Percentiles rank a stretch among this genome's conserved stretches.
Evolutionary conservation across 306 rosid genomes (phyloP).

Genomic region (Sicyos baderoa): DNA sequence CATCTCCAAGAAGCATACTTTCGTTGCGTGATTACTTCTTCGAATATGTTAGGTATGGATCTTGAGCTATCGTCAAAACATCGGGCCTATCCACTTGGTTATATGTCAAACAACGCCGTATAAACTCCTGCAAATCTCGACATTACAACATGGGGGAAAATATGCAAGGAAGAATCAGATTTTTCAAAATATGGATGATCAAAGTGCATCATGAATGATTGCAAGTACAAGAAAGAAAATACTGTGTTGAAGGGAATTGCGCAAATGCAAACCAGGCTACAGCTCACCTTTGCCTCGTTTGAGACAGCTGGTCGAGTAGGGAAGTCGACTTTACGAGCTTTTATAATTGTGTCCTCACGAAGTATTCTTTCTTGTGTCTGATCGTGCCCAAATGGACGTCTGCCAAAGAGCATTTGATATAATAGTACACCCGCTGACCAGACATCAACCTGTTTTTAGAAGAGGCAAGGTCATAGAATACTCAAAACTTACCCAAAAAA

Average conservation of each 20-base stretch:
- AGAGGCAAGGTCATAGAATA: constrained; percentile 21
- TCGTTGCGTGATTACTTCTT: constrained; percentile 37
- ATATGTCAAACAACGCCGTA: constrained; percentile 80
- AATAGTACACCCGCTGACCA: constrained; percentile 90
- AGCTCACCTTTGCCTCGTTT: constrained; percentile 88
- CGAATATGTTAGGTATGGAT: constrained; percentile 70
- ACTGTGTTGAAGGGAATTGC: not conserved
- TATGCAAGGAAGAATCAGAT: not conserved
- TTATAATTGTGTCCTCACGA: constrained; percentile 92
- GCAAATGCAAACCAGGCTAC: not conserved
- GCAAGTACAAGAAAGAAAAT: not conserved
- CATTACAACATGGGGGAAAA: not conserved
- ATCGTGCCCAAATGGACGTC: constrained; percentile 95
- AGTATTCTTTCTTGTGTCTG: constrained; percentile 92
- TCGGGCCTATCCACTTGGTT: constrained; percentile 93
- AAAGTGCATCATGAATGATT: not conserved
- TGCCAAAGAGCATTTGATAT: constrained; percentile 95
- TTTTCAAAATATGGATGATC: not conserved
- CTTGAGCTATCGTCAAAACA: constrained; percentile 77
- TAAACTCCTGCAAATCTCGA: constrained; percentile 50
- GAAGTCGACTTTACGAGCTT: constrained; percentile 93
- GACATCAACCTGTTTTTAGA: constrained; percentile 76
- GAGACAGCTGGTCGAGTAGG: constrained; percentile 83
- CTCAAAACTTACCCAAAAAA: not conserved
- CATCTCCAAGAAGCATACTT: not conserved